These are phyloP conservation scores for Groenewaldozyma sp. DNA, from an alignment of 1,139 yeast genomes.

Conservation along the genomic window DNA sequence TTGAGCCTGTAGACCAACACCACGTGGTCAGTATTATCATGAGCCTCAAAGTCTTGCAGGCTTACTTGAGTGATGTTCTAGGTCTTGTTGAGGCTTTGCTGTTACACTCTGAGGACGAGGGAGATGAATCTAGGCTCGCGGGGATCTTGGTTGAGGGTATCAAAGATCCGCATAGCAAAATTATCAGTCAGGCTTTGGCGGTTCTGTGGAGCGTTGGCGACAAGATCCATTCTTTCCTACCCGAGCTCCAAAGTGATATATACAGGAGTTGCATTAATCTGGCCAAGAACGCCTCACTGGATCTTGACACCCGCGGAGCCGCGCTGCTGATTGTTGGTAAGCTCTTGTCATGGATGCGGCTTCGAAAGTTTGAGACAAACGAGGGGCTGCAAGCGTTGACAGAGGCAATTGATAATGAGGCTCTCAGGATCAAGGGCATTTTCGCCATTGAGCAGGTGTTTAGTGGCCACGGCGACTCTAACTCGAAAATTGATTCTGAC, in stretches of 20 bases:
- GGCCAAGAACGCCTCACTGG: conserved; percentile 35
- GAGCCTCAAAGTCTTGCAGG: conserved; percentile 8
- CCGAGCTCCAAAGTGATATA: background rate
- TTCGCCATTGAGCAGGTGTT: conserved; percentile 19
- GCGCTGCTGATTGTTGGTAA: conserved; percentile 36
- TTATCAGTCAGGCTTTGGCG: conserved; percentile 43
- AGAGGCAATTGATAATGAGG: conserved; percentile 24
- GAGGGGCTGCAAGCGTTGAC: conserved; percentile 17
- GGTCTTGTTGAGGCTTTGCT: conserved; percentile 16
- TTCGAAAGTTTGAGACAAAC: conserved; percentile 9
- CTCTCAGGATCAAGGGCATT: conserved; percentile 23
- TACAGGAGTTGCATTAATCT: conserved; percentile 29
- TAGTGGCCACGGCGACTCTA: background rate
- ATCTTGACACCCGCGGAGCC: conserved; percentile 44
- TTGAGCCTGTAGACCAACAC: background rate
- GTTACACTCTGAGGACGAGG: conserved; percentile 16
- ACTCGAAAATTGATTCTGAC: background rate
- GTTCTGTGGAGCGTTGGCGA: conserved; percentile 30
- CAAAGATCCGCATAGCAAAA: conserved; percentile 40
- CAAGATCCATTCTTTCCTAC: conserved; percentile 11
- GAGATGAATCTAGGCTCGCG: conserved; percentile 21
- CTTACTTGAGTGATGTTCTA: conserved; percentile 18
- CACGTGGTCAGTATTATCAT: background rate
- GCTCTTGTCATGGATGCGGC: conserved; percentile 12
- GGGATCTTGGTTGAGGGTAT: conserved; percentile 38